A percentile compares a stretch with the other conserved stretches of the same genome.
Conservation (phyloP, 1,284 basidiomycete genomes). For the Moesziomyces globuligerus region DNA sequence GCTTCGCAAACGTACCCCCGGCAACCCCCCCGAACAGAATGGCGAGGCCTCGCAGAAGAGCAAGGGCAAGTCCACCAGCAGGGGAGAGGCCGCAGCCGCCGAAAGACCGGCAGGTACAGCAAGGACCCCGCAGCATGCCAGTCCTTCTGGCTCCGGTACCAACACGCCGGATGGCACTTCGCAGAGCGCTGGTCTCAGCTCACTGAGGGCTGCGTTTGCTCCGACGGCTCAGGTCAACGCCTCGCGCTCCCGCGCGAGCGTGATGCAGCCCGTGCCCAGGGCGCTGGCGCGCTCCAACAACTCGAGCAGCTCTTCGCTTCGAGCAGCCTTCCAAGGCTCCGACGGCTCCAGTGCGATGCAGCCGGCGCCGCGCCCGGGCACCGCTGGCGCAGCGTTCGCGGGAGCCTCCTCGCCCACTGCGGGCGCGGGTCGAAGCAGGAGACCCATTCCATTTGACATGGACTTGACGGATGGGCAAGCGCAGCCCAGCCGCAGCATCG, state of each 20-base stretch:
- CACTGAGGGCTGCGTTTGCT: conserved; percentile 35
- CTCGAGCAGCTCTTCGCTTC: conserved; percentile 43
- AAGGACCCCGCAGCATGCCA: conserved; percentile 16
- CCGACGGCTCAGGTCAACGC: conserved; percentile 16
- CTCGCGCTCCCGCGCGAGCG: conserved; percentile 27
- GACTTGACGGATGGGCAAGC: not conserved
- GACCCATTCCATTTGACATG: conserved; percentile 26
- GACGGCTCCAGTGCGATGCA: conserved; percentile 24
- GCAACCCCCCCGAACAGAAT: not conserved
- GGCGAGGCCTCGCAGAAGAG: conserved; percentile 10
- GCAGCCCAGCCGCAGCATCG: not conserved
- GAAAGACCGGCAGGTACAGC: conserved; percentile 4
- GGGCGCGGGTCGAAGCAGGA: conserved; percentile 6
- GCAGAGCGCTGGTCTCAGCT: conserved; percentile 14
- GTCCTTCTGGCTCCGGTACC: conserved; percentile 28
- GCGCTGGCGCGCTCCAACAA: conserved; percentile 20
- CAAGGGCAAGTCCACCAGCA: conserved; percentile 16
- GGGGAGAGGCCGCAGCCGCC: conserved; percentile 3
- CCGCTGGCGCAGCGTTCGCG: not conserved
- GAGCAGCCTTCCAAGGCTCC: conserved; percentile 20
- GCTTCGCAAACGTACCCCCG: conserved; percentile 3
- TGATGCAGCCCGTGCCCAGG: conserved; percentile 41
- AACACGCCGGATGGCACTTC: conserved; percentile 36
- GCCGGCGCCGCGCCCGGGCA: conserved; percentile 5
- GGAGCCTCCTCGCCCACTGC: conserved; percentile 3